Percentiles rank a stretch among this genome's conserved stretches.
Evolutionary conservation across 257 asterid species (phyloP).

Genomic region (Solanum bulbocastanum): DNA sequence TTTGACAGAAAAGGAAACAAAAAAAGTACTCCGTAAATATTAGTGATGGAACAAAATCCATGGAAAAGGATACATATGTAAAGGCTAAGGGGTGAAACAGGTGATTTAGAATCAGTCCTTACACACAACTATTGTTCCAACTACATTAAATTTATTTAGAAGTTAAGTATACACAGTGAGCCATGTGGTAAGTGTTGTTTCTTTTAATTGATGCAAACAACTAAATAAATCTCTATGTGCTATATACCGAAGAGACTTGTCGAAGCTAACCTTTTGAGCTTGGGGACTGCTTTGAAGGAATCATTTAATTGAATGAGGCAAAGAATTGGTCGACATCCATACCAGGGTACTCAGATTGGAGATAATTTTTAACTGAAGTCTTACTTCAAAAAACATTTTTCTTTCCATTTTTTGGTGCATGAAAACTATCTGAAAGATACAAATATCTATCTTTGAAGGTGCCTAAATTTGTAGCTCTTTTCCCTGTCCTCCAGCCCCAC

Average conservation of each 20-base stretch:
- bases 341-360: conserved; percentile 39
- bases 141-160: background rate
- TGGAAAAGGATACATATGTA: background rate
- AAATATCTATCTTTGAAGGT: conserved; percentile 50
- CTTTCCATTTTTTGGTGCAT: background rate
- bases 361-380: conserved; percentile 36
- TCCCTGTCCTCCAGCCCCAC: conserved; percentile 72
- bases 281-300: conserved; percentile 30
- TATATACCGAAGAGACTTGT: background rate
- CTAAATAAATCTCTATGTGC: background rate
- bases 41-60: background rate
- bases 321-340: conserved; percentile 42
- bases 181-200: background rate
- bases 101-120: background rate
- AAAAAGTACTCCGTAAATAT: background rate
- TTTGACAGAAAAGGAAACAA: too few relatives aligned
- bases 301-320: conserved; percentile 71
- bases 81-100: background rate
- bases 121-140: background rate
- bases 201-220: background rate
- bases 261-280: conserved; percentile 28
- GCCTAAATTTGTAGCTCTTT: conserved; percentile 38
- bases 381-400: conserved; percentile 39
- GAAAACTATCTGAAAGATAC: conserved; percentile 41
- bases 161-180: background rate